These are phyloP conservation scores for Neonothopanus nambi DNA, from an alignment of 1,284 basidiomycete genomes.

Conservation along the genomic window DNA sequence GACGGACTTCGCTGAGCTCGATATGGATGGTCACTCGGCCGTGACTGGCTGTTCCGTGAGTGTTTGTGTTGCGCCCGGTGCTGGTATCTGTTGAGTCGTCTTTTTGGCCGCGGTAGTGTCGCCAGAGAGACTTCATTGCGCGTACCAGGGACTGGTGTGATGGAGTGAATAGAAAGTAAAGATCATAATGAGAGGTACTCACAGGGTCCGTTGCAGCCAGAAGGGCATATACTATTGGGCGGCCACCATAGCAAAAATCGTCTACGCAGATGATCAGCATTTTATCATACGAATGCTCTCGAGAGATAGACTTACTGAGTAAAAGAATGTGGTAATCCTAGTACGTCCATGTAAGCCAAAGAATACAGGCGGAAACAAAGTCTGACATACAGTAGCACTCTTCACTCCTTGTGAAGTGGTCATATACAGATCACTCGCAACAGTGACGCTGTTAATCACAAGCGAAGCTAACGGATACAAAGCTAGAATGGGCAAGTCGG, in stretches of 20 bases:
- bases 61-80: too few species aligned
- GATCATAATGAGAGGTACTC: not conserved
- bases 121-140: too few species aligned
- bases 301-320: conserved; percentile 10
- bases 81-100: too few species aligned
- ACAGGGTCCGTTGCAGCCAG: conserved; percentile 25
- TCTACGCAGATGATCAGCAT: conserved; percentile 13
- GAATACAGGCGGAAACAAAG: not conserved
- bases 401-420: conserved; percentile 9
- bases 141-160: too few species aligned
- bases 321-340: conserved; percentile 13
- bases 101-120: too few species aligned
- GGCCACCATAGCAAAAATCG: conserved; percentile 20
- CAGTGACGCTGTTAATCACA: conserved; percentile 20
- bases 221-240: conserved; percentile 22
- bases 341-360: not conserved
- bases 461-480: conserved; percentile 26
- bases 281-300: not conserved
- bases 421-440: conserved; percentile 20
- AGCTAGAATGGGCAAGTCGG: conserved; percentile 13
- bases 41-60: too few species aligned
- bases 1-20: too few species aligned
- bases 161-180: too few species aligned
- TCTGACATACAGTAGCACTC: not conserved
- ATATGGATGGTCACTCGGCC: too few species aligned